Conservation (phyloP, 805 yeast genomes). For the Scheffersomyces coipomensis region DNA sequence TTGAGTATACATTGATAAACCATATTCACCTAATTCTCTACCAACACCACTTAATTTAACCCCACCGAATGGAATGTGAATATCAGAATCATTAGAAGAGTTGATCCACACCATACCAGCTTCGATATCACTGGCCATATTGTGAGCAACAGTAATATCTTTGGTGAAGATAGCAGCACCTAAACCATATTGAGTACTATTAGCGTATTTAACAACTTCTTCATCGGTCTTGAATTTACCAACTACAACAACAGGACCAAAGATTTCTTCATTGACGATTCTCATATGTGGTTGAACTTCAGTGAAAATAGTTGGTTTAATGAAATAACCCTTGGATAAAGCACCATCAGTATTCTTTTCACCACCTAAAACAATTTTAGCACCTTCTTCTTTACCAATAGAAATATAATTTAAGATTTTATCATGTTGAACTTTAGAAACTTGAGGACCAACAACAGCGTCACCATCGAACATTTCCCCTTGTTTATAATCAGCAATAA, state of each 20-base stretch:
- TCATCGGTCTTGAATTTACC: conserved; percentile 64
- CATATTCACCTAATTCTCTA: conserved; percentile 76
- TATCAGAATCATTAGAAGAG: conserved; percentile 43
- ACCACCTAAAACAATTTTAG: conserved; percentile 40
- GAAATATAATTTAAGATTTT: conserved; percentile 45
- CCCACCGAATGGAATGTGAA: conserved; percentile 71
- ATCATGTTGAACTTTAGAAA: conserved; percentile 55
- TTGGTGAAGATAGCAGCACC: conserved; percentile 80
- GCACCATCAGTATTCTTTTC: conserved; percentile 39
- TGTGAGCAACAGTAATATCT: conserved; percentile 65
- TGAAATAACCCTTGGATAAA: conserved; percentile 55
- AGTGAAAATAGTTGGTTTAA: conserved; percentile 74
- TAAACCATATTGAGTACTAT: conserved; percentile 72
- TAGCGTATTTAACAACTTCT: conserved; percentile 69
- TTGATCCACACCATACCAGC: conserved; percentile 48
- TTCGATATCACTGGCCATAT: conserved; percentile 51
- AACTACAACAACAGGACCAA: conserved; percentile 80
- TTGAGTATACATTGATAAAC: conserved; percentile 69
- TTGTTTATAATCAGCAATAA: conserved; percentile 49
- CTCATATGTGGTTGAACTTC: conserved; percentile 65
- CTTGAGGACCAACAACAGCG: conserved; percentile 61
- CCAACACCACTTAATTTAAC: conserved; percentile 79
- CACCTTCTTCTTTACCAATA: conserved; percentile 45
- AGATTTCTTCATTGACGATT: conserved; percentile 77
- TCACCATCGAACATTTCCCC: conserved; percentile 52